Evolutionary conservation across 805 yeast genomes (phyloP).

Genomic region (Starmerella gropengiesseri): DNA sequence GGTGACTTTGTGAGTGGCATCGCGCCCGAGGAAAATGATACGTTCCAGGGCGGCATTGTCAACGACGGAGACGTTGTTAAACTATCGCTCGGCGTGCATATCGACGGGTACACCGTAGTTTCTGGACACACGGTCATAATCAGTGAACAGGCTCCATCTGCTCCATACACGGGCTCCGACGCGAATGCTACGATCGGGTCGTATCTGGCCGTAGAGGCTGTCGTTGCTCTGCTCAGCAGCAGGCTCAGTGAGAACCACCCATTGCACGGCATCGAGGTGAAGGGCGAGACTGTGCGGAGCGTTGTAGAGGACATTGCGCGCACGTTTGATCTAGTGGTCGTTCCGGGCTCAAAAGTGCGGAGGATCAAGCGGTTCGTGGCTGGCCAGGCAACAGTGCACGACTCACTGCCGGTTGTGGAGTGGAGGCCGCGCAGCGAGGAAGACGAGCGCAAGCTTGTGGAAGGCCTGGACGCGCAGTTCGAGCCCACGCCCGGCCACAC

Average conservation of each 20-base stretch:
- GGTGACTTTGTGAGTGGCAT: slow-evolving; percentile 69
- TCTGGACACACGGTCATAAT: slow-evolving; percentile 80
- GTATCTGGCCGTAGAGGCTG: slow-evolving; percentile 79
- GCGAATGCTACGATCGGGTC: slow-evolving; percentile 89
- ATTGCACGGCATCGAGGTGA: slow-evolving; percentile 32
- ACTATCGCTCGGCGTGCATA: slow-evolving; percentile 75
- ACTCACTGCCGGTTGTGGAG: slow-evolving; percentile 80
- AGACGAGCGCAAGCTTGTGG: slow-evolving; percentile 16
- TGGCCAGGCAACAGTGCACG: slow-evolving; percentile 92
- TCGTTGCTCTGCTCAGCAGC: slow-evolving; percentile 63
- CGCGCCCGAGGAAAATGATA: slow-evolving; percentile 55
- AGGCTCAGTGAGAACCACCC: slow-evolving; percentile 50
- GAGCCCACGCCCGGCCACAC: slow-evolving; percentile 71
- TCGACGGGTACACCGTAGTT: slow-evolving; percentile 89
- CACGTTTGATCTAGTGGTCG: slow-evolving; percentile 69
- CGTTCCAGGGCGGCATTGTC: slow-evolving; percentile 37
- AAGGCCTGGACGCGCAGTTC: slow-evolving; percentile 46
- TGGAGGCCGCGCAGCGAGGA: slow-evolving; percentile 29
- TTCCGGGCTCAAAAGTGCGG: slow-evolving; percentile 88
- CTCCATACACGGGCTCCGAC: slow-evolving; percentile 70
- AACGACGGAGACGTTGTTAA: slow-evolving; percentile 77
- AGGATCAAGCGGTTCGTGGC: slow-evolving; percentile 86
- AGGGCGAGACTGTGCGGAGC: slow-evolving; percentile 58
- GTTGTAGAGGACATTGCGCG: slow-evolving; percentile 83
- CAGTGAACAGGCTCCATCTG: slow-evolving; percentile 39